Base-by-base conservation (phyloP, 495 filamentous ascomycete genomes). In the Hypoxylon perforatum region DNA sequence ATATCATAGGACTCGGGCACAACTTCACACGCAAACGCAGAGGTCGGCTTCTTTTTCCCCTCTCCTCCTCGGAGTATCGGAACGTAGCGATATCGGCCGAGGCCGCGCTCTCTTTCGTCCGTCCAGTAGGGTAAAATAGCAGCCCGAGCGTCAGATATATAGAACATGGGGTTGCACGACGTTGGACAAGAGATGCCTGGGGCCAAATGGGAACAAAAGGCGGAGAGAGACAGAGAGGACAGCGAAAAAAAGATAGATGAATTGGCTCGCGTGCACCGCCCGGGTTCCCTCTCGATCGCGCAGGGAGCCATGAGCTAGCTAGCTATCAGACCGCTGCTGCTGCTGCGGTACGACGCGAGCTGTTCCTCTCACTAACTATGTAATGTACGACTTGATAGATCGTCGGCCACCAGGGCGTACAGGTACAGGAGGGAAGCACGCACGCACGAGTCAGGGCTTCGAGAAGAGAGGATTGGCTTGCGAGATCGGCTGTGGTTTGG, bases 131-230 rank as follows among this genome's bases (percentile, higher is more conserved):
- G 55, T 39, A 56, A 44, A 48, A 36, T 36, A 36, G 45, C 1
- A 9, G 45, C 39, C 49, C 51, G 66, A 45, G 66, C 50, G 57
- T 52, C 56, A 65, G 56, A 51, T 57, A 61, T 69, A 69, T 61
- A 69, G 65, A 57, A 61, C 61, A 61, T 69, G 53, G 44, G 57
- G 60, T 69, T 65, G 61, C 61, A 69, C 66, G 23, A 69, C 66
- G 66, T 65, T 41, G 38, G 30, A 60, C 49, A 41, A 35, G 42
- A 41, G 35, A 18, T 15, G 23, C 19, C 15, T 19, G 11, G 4
- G 23, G 14, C 17, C 36, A 54, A 59, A 60, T 5, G 42, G 60
- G 46, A 28, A 28, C 3, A 8, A 28, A 28, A 28, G 25, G 25
- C 25, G 25, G 42, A 49, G 39, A 39, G n/a, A 2, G 50, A 57